A percentile compares a stretch with the other conserved stretches of the same genome.
Conservation (phyloP, 164 flowering plant species). For the Macadamia integrifolia region DNA sequence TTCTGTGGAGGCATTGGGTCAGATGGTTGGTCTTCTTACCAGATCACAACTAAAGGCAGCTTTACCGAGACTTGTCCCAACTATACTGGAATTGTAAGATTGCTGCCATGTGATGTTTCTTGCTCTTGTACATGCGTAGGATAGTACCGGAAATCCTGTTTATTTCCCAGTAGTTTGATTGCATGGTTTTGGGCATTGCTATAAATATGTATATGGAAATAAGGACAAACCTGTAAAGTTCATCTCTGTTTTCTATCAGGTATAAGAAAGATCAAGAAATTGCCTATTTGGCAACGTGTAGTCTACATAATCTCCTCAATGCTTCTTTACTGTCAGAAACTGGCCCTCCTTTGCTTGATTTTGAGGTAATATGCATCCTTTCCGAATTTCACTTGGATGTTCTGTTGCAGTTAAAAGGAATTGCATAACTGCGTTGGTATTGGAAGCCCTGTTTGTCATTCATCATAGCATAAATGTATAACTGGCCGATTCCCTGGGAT, state of each 20-base stretch:
- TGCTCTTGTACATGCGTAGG: neutral
- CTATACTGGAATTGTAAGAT: constrained; percentile 84
- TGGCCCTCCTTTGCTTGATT: constrained; percentile 96
- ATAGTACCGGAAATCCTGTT: neutral
- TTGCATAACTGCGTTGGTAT: neutral
- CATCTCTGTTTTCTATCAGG: constrained; percentile 21
- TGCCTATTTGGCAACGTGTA: constrained; percentile 67
- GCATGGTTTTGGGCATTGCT: neutral
- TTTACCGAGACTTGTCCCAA: constrained; percentile 77
- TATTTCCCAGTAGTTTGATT: neutral
- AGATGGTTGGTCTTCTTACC: constrained; percentile 91
- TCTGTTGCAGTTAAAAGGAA: neutral
- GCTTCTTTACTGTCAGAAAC: constrained; percentile 74
- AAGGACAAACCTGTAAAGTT: too few species aligned
- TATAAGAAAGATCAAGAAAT: constrained; percentile 77
- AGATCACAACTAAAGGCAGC: constrained; percentile 72
- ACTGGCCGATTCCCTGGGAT: too few species aligned
- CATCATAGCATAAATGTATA: neutral
- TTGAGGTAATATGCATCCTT: constrained; percentile 50
- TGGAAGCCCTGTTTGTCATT: neutral
- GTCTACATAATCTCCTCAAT: constrained; percentile 66
- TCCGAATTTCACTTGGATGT: neutral
- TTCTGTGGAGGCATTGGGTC: constrained; percentile 89
- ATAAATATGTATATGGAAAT: neutral
- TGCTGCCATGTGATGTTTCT: neutral